These are phyloP conservation scores for Brassica cretica DNA, from an alignment of 345 rosid species.

Conservation along the genomic window DNA sequence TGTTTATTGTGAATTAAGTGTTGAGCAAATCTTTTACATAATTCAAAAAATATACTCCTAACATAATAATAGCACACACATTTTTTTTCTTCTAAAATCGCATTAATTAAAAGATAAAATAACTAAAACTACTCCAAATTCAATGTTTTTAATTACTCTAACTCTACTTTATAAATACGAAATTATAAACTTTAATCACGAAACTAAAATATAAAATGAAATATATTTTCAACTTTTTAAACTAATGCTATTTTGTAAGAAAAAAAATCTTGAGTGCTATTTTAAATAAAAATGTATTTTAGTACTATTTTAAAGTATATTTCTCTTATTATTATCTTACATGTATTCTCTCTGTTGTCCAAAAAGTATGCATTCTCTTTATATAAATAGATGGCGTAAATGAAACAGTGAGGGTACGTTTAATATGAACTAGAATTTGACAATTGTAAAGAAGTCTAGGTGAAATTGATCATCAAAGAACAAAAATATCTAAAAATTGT, in stretches of 20 bases:
- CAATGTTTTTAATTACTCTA: no score
- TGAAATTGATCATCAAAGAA: conserved; percentile 17
- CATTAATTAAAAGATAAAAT: no score
- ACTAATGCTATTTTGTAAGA: no score
- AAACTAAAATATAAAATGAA: no score
- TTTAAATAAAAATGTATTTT: neutral
- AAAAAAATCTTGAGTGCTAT: neutral
- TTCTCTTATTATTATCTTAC: neutral
- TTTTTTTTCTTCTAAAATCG: no score
- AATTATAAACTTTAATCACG: no score
- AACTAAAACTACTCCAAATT: no score
- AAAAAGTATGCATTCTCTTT: neutral
- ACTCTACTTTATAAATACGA: no score
- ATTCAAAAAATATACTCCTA: neutral
- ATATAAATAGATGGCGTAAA: neutral
- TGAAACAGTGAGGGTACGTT: neutral
- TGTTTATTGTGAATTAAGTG: neutral
- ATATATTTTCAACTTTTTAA: no score
- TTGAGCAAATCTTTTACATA: neutral
- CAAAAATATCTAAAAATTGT: conserved; percentile 5
- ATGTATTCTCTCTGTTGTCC: neutral
- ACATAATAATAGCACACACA: neutral
- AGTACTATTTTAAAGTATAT: neutral
- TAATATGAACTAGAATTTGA: neutral
- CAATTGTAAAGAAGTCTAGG: conserved; percentile 11